A percentile compares a stretch with the other conserved stretches of the same genome.
These are phyloP conservation scores for Botrytis deweyae DNA, from an alignment of 2,329 filamentous ascomycete species.

Conservation along the genomic window DNA sequence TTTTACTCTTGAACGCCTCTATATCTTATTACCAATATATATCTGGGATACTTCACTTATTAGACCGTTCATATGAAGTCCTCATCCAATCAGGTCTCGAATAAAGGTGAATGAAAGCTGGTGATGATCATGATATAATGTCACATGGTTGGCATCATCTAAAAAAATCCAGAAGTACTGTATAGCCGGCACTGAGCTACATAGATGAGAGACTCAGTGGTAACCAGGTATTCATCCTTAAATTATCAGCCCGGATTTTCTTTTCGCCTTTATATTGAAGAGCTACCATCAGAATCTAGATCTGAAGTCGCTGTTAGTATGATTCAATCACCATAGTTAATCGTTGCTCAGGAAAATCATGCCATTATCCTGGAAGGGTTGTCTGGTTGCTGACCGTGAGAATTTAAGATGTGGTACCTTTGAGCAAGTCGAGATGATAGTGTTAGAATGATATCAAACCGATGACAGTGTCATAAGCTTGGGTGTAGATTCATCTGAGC, in stretches of 20 bases:
- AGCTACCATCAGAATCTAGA: neutral
- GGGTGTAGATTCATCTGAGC: neutral
- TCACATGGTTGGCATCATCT: neutral
- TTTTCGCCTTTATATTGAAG: neutral
- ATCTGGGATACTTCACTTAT: neutral
- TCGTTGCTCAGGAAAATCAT: neutral
- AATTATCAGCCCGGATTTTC: rapidly evolving
- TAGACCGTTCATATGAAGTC: neutral
- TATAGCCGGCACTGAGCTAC: neutral
- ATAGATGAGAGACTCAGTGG: neutral
- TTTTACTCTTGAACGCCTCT: neutral
- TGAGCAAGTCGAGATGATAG: neutral
- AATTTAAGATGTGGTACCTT: neutral
- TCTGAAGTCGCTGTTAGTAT: neutral
- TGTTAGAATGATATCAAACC: neutral
- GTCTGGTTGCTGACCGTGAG: neutral
- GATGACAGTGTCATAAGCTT: neutral
- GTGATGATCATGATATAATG: neutral
- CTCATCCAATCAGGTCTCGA: neutral
- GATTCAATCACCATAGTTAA: neutral
- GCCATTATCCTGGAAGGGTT: neutral
- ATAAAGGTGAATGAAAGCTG: neutral
- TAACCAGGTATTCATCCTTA: neutral
- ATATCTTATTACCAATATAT: neutral
- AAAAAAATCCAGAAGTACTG: neutral